Conservation (phyloP, 1,284 basidiomycete species). For the Moesziomyces parantarcticus region DNA sequence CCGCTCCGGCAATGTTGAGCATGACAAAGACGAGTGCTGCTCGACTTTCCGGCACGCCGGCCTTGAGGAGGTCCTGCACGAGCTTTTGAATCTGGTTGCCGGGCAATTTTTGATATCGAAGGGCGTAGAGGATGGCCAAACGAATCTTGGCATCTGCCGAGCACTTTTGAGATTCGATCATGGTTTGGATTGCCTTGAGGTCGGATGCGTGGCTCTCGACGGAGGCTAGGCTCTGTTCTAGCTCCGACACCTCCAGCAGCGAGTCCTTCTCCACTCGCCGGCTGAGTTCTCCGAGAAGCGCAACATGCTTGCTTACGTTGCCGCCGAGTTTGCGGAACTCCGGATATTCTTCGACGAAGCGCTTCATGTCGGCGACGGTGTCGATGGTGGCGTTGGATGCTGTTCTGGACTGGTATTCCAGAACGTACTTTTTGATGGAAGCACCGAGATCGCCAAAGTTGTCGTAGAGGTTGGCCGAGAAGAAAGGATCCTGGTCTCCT, state of each 20-base stretch:
- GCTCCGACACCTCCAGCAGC: slow-evolving; percentile 83
- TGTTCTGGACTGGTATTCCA: slow-evolving; percentile 85
- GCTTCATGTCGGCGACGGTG: slow-evolving; percentile 81
- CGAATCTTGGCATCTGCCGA: slow-evolving; percentile 86
- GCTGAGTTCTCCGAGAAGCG: slow-evolving; percentile 94
- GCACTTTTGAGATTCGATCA: slow-evolving; percentile 74
- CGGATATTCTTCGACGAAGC: slow-evolving; percentile 96
- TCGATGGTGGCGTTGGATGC: slow-evolving; percentile 86
- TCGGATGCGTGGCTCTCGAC: slow-evolving; percentile 84
- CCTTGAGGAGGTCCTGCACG: slow-evolving; percentile 82
- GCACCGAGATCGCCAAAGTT: slow-evolving; percentile 98
- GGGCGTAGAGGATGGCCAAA: slow-evolving; percentile 90
- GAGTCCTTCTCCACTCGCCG: slow-evolving; percentile 84
- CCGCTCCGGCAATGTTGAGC: slow-evolving; percentile 91
- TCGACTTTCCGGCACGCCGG: slow-evolving; percentile 84
- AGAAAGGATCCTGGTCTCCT: slow-evolving; percentile 91
- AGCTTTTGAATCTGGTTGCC: slow-evolving; percentile 84
- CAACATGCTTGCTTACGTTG: slow-evolving; percentile 98
- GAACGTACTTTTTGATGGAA: slow-evolving; percentile 90
- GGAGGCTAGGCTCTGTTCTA: slow-evolving; percentile 94
- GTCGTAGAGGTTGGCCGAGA: slow-evolving; percentile 87
- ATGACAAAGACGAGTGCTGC: slow-evolving; percentile 92
- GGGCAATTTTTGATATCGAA: slow-evolving; percentile 93
- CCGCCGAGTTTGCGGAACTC: slow-evolving; percentile 95
- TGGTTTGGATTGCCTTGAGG: slow-evolving; percentile 72